Evolutionary conservation across 1,139 yeast genomes (phyloP), one percentile per base, ranked within the genome.

Genomic region (Saccharomyces hybrid): DNA sequence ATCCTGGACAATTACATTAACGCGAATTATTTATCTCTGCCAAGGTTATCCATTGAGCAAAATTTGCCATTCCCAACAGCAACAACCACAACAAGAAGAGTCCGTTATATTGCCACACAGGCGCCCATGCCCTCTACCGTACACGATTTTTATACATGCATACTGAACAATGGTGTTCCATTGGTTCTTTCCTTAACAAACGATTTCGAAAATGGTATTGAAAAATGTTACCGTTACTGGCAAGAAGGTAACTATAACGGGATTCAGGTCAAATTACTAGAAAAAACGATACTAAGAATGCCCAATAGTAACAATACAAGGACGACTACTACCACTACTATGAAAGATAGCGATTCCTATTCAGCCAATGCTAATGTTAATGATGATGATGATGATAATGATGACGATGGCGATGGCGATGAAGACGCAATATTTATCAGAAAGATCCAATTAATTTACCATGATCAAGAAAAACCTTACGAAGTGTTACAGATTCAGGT

Each of bases 51-150:
- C 3, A 13, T 16, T n/a, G 42, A 29, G 11, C 48, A 42, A 9
- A 38, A 38, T 19, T 19, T 13, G 11, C 3, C 51, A 6, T 50
- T 51, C 14, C 56, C 62, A 26, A 54, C 62, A 16, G 25, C 50
- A 3, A 49, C 57, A 7, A 26, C 19, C 13, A 49, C 32, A 7
- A 49, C 55, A 31, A 52, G 52, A 49, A 62, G 59, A 31, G 65
- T 67, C 52, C 75, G 80, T 52, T 86, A 84, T 65, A 85, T 88
- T 62, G 96, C 96, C 0, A 84, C 96, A 0, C 96, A 88, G 64
- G 96, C 95, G 1, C 96, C 96, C 2, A 71, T 88, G 54, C 75
- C 78, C 2, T 81, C 81, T 38, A 87, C 96, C 0, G 78, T 84
- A 53, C 80, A 79, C 3, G 96, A 88, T 66, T 88, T 88, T 62